Evolutionary conservation across 495 filamentous ascomycete species (phyloP).

Genomic region (Aspergillus diversus): DNA sequence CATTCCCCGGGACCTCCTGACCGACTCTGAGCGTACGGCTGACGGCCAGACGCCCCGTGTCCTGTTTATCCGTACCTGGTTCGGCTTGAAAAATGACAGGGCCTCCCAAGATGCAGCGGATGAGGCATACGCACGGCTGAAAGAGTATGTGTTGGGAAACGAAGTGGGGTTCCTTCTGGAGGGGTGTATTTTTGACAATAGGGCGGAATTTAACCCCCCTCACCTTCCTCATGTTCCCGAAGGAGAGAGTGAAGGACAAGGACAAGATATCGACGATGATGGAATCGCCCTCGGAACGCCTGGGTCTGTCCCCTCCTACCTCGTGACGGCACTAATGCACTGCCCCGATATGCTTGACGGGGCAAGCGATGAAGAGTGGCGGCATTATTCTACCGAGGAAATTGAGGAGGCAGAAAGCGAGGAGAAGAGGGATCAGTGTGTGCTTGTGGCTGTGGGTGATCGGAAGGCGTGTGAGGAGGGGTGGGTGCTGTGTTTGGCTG

Average conservation of each 20-base stretch:
- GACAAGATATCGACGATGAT: not conserved
- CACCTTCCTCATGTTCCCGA: not conserved
- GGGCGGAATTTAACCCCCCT: constrained; percentile 6
- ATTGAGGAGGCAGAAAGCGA: constrained; percentile 6
- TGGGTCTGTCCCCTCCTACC: constrained; percentile 15
- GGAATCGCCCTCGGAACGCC: constrained; percentile 15
- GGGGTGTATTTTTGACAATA: constrained; percentile 17
- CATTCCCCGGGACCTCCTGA: constrained; percentile 19
- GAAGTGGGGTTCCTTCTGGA: not conserved
- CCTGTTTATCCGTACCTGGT: constrained; percentile 25
- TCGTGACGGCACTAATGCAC: constrained; percentile 21
- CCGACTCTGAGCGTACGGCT: constrained; percentile 10
- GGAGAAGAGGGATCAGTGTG: constrained; percentile 6
- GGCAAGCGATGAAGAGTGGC: constrained; percentile 10
- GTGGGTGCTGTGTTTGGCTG: constrained; percentile 22
- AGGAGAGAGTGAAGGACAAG: not conserved
- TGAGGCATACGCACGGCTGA: constrained; percentile 9
- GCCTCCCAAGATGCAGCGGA: constrained; percentile 16
- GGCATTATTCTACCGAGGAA: not conserved
- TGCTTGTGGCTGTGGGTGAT: constrained; percentile 23
- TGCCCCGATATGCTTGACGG: constrained; percentile 24
- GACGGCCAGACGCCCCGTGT: constrained; percentile 5
- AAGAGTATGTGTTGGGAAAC: not conserved
- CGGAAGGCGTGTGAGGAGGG: constrained; percentile 27
- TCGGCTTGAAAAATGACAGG: constrained; percentile 9